Conservation (phyloP, 768 basidiomycete genomes). For the Suillus subluteus region DNA sequence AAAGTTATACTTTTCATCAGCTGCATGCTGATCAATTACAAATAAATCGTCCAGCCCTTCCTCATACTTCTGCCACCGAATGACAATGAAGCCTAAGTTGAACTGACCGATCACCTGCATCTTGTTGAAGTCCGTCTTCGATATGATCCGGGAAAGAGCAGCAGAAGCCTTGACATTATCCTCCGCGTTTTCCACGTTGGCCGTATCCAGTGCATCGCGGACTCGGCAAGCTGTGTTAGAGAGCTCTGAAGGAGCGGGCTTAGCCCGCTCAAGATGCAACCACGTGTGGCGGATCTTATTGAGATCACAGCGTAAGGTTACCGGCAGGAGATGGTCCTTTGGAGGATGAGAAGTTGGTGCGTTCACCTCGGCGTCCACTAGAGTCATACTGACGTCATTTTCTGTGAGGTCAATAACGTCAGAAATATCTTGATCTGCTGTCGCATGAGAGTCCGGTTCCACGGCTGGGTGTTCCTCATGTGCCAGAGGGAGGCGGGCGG, state of each 20-base stretch:
- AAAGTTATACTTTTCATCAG: slow-evolving; percentile 99
- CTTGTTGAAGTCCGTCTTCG: slow-evolving; percentile 78
- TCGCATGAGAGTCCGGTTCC: neutral
- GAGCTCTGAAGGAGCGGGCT: neutral
- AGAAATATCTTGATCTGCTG: slow-evolving; percentile 5
- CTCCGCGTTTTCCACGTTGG: slow-evolving; percentile 42
- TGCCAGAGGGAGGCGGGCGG: slow-evolving; percentile 21
- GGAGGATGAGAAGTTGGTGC: neutral
- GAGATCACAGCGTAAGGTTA: slow-evolving; percentile 1
- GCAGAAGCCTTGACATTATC: slow-evolving; percentile 60
- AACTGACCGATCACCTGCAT: slow-evolving; percentile 96
- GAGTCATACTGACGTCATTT: slow-evolving; percentile 27
- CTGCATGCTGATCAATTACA: slow-evolving; percentile 96
- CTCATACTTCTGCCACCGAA: slow-evolving; percentile 53
- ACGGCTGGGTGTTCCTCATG: neutral
- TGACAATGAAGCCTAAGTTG: slow-evolving; percentile 93
- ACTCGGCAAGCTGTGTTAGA: slow-evolving; percentile 9
- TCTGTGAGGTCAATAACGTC: slow-evolving; percentile 13
- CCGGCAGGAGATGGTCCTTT: neutral
- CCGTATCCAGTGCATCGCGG: slow-evolving; percentile 29
- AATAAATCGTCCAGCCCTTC: slow-evolving; percentile 81
- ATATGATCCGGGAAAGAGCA: slow-evolving; percentile 81
- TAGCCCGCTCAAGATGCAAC: neutral
- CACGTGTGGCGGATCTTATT: slow-evolving; percentile 1
- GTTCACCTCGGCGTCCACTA: slow-evolving; percentile 24